phyloP scores from a whole-genome alignment of 106 monocot genomes.

The Dioscorea alata region DNA sequence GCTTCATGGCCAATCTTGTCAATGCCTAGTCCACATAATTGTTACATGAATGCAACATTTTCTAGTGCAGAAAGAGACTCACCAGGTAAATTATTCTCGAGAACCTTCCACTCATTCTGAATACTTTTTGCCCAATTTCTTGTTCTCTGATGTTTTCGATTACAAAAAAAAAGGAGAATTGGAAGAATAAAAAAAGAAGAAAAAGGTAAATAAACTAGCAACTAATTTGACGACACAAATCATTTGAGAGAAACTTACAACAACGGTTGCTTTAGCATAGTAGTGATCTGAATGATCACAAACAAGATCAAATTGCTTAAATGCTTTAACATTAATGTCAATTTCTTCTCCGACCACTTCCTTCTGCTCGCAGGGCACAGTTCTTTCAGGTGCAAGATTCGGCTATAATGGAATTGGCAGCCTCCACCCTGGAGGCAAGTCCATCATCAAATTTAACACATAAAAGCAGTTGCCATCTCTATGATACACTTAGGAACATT shows the following conservation, averaged over 20 bases:
- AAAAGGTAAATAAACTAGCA: neutral
- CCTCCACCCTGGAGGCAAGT: conserved; percentile 71
- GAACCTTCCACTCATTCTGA: conserved; percentile 19
- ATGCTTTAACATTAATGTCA: conserved; percentile 8
- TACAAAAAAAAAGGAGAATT: neutral
- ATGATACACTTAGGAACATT: conserved; percentile 4
- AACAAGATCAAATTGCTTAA: conserved; percentile 51
- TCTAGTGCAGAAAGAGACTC: neutral
- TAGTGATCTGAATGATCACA: conserved; percentile 43
- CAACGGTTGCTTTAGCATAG: conserved; percentile 14
- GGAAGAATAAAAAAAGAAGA: neutral
- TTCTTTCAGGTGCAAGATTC: conserved; percentile 14
- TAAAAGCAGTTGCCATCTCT: conserved; percentile 25
- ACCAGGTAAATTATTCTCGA: conserved; percentile 22
- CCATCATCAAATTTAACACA: conserved; percentile 43
- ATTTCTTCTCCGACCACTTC: conserved; percentile 22
- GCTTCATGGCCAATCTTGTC: neutral
- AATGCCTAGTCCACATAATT: too few species aligned
- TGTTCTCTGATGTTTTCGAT: conserved; percentile 6
- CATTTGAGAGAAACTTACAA: neutral
- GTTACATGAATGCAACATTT: too few species aligned
- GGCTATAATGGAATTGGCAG: conserved; percentile 45
- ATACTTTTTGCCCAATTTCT: conserved; percentile 7
- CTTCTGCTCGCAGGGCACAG: neutral
- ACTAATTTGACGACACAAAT: neutral